Evolutionary conservation across 1,139 yeast species (phyloP), one percentile per base, ranked within the genome.

Genomic region (Kazachstania sp.): DNA sequence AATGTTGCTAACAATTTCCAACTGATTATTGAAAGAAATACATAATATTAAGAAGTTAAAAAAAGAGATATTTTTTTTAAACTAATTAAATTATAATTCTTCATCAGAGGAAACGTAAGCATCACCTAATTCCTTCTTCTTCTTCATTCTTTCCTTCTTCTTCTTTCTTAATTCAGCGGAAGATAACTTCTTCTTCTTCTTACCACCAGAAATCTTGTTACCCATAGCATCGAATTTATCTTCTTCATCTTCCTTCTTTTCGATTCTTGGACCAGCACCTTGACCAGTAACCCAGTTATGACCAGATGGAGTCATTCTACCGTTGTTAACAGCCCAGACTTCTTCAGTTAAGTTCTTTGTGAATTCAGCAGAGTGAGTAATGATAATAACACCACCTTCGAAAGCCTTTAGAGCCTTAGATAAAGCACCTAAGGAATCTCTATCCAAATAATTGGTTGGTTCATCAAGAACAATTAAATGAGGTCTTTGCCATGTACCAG

Each of bases 71-170:
- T n/a, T n/a, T n/a, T n/a, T n/a, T n/a, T n/a, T n/a, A n/a, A n/a
- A n/a, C n/a, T n/a, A n/a, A n/a, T n/a, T n/a, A n/a, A 28, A 34
- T 44, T 39, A 45, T 50, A 59, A 61, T 45, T 58, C 59, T 47
- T 61, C 68, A 66, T 88, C 97, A 60, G 95, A 85, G 61, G 97
- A 90, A 63, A 88, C 96, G 72, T 92, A 92, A 72, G 95, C 97
- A 70, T 92, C 98, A 81, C 97, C 97, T 72, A 88, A 75, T 74
- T 85, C 95, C 95, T 92, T 92, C 97, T 92, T 92, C 94, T 90
- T 92, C 86, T 86, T 87, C 97, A 92, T 90, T 83, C 98, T 88
- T 79, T 92, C 98, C 95, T 92, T 92, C 97, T 92, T 92, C 95
- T 92, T 92, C 96, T 92, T 92, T 83, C 98, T 86, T 73, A 92